Evolutionary conservation across 192 early-diverging fungal genomes (phyloP).

Genomic region (Backusella morwellensis): DNA sequence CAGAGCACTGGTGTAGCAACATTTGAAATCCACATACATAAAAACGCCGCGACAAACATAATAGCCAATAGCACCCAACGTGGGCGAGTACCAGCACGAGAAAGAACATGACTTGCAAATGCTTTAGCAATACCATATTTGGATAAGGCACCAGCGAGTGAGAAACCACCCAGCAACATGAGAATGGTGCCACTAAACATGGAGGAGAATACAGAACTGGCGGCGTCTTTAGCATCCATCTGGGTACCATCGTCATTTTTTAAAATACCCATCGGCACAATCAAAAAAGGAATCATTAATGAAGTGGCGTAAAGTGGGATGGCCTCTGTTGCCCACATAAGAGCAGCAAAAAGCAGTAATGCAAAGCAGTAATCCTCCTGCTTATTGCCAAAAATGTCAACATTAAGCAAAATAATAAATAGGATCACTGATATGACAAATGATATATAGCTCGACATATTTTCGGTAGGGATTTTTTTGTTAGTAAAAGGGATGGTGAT

Average conservation of each 20-base stretch:
- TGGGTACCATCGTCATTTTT: slow-evolving; percentile 39
- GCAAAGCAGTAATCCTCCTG: slow-evolving; percentile 89
- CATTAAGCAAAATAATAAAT: slow-evolving; percentile 57
- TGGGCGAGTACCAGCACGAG: slow-evolving; percentile 68
- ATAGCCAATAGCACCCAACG: slow-evolving; percentile 68
- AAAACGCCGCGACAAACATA: slow-evolving; percentile 74
- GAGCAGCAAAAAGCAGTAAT: slow-evolving; percentile 76
- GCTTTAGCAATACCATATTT: slow-evolving; percentile 77
- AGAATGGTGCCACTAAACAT: slow-evolving; percentile 83
- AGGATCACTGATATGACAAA: slow-evolving; percentile 50
- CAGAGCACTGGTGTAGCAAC: slow-evolving; percentile 82
- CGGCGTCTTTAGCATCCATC: slow-evolving; percentile 57
- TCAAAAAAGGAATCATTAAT: slow-evolving; percentile 64
- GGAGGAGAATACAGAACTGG: slow-evolving; percentile 62
- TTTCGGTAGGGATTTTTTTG: background rate
- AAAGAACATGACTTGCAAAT: slow-evolving; percentile 61
- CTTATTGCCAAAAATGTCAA: slow-evolving; percentile 59
- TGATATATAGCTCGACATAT: slow-evolving; percentile 7
- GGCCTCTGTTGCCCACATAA: slow-evolving; percentile 86
- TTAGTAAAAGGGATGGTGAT: slow-evolving; percentile 25
- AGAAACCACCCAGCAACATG: slow-evolving; percentile 73
- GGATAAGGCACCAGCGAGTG: slow-evolving; percentile 68
- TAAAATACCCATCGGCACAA: slow-evolving; percentile 65
- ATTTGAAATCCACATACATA: slow-evolving; percentile 82
- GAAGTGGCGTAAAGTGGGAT: slow-evolving; percentile 76